Evolutionary conservation across 192 early-diverging fungal genomes (phyloP), one percentile per base, ranked within the genome.

Genomic region (Lobosporangium transversale): DNA sequence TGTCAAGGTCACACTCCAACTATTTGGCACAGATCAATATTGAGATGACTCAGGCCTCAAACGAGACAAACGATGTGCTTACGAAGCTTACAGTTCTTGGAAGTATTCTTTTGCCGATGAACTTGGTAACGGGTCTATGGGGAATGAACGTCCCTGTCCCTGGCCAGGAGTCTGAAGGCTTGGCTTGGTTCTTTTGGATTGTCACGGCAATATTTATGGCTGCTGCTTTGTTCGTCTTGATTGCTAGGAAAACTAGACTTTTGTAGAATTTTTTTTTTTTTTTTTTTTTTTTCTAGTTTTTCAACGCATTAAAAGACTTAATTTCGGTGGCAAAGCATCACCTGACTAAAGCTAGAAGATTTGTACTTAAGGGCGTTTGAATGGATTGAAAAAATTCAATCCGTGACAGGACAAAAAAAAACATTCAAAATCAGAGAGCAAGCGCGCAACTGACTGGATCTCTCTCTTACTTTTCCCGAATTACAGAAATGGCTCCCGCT

Each of bases 71-170:
- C 56, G 91, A 92, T 42, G 94, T 94, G 0, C 91, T 98, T 23
- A 91, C 93, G 56, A 89, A 91, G 59, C 87, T 99, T 73, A 96
- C 95, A 1, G 92, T 93, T 9, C 58, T 98, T 48, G 97, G 94
- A 0, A 90, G 89, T 29, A 92, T 99, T 37, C 76, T 99, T 18
- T 86, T 99, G 26, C 97, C 97, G 15, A 78, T 98, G 60, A 96
- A 96, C 61, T 76, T 98, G 57, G 85, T 97, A 27, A 95, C 96
- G 0, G 95, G 81, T 75, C 60, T 82, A 17, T 82, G 81, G 81
- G 81, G 88, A 17, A 89, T 89, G 89, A 93, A 93, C 61, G 85
- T 93, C 1, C 53, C 58, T 3, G 89, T 93, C 1, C 91, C 91
- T 5, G 81, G 86, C 11, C 87, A 89, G 70, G 83, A 85, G 5